Base-by-base conservation (phyloP, 345 rosid species). In the Arabis hirsuta region DNA sequence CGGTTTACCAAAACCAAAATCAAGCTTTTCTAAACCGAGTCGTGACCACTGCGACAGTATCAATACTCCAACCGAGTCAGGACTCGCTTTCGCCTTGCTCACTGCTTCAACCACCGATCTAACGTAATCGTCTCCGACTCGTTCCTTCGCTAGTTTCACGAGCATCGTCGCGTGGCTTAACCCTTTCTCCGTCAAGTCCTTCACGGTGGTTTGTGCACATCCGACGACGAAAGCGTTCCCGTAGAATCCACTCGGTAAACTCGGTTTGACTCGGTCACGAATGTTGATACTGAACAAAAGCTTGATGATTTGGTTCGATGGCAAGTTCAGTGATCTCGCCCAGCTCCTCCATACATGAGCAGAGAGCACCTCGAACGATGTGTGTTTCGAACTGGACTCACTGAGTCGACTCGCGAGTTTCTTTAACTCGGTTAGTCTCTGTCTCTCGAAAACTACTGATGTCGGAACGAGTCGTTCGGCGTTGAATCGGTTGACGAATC, bases 341-440 rank as follows among this genome's bases (percentile, higher is more conserved):
- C 98, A 92, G 82, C 93, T 84, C 60, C 90, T 69, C 98, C 98
- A 92, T 2, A 88, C 82, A 39, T 92, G 98, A 13, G 96, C 96
- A 0, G 96, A 79, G 9, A 90, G 81, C 16, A 87, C 96, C 59
- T 92, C 96, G 55, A 88, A 92, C 22, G 89, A 85, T 20, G 96
- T 88, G 80, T 61, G 83, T 19, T 51, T 43, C 6, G 74, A 48
- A n/a, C 22, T 20, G 1, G 73, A 60, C 65, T 76, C 74, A 46
- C 73, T 20, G 65, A 63, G 73, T 73, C 69, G 79, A 62, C 62
- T 66, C 41, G 88, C 91, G 10, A 86, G 67, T 38, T 65, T 77
- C 67, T 86, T 87, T 3, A 88, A 26, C 87, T 92, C 91, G 6
- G 50, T 71, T 43, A 88, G 79, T 19, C 73, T 61, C 57, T 71